Conservation (phyloP, 805 yeast species). For the Candida loeiensis region DNA sequence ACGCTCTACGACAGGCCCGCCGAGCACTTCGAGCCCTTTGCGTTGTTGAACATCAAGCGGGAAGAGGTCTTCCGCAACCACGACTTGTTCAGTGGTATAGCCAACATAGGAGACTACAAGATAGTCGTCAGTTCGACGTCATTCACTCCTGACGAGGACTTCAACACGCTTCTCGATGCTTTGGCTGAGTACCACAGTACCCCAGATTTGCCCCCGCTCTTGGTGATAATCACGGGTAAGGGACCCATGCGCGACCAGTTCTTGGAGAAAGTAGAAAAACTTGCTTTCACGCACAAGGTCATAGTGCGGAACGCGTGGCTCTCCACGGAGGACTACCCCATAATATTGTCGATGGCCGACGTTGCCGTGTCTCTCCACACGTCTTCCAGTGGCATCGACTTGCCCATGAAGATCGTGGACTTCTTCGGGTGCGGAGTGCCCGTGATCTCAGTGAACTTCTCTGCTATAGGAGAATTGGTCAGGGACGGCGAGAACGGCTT, state of each 20-base stretch:
- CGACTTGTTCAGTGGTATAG: slow-evolving; percentile 26
- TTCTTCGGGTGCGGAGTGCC: slow-evolving; percentile 96
- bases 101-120: slow-evolving; percentile 40
- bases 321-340: slow-evolving; percentile 72
- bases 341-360: slow-evolving; percentile 71
- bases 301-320: slow-evolving; percentile 72
- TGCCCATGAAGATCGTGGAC: slow-evolving; percentile 97
- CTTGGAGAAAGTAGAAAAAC: slow-evolving; percentile 41
- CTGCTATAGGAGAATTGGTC: slow-evolving; percentile 77
- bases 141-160: slow-evolving; percentile 94
- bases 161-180: slow-evolving; percentile 64
- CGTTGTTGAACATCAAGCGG: slow-evolving; percentile 27
- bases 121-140: slow-evolving; percentile 87
- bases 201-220: slow-evolving; percentile 52
- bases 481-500: slow-evolving; percentile 68
- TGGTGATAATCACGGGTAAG: slow-evolving; percentile 90
- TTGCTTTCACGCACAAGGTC: slow-evolving; percentile 47
- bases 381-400: slow-evolving; percentile 88
- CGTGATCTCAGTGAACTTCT: slow-evolving; percentile 72
- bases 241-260: slow-evolving; percentile 75
- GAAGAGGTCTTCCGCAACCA: slow-evolving; percentile 24
- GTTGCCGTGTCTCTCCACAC: slow-evolving; percentile 86
- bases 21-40: slow-evolving; percentile 54
- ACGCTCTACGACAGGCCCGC: slow-evolving; percentile 89
- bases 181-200: slow-evolving; percentile 44